phyloP scores from a whole-genome alignment of 2,329 filamentous ascomycete species.

The Biscogniauxia sp. region DNA sequence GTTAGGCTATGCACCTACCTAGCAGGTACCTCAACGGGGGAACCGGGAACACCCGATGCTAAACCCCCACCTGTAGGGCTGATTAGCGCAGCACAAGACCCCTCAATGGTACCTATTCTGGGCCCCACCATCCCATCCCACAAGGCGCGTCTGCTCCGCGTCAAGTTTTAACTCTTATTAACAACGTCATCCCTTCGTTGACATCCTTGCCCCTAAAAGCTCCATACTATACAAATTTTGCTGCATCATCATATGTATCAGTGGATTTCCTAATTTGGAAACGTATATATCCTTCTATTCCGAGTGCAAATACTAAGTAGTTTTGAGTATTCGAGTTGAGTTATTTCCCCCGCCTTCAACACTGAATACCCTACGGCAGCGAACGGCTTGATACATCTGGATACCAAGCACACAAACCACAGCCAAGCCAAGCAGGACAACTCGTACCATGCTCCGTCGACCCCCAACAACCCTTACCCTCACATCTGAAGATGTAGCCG shows the following conservation, averaged over 20 bases:
- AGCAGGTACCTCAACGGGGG: too few species aligned
- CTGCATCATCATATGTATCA: too few species aligned
- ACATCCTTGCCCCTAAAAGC: too few species aligned
- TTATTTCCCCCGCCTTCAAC: too few species aligned
- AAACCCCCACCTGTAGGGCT: not conserved
- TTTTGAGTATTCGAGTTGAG: too few species aligned
- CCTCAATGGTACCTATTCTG: not conserved
- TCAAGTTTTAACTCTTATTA: too few species aligned
- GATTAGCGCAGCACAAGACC: not conserved
- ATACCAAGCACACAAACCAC: too few species aligned
- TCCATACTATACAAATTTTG: too few species aligned
- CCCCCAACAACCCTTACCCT: constrained; percentile 66
- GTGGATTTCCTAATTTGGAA: not conserved
- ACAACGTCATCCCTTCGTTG: too few species aligned
- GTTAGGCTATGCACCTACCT: too few species aligned
- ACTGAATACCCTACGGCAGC: too few species aligned
- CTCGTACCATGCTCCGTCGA: constrained; percentile 60
- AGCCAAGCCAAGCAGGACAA: not conserved
- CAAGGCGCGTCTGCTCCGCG: not conserved
- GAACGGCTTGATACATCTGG: too few species aligned
- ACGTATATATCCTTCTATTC: not conserved
- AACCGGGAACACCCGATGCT: not conserved
- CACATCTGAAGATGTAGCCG: constrained; percentile 67
- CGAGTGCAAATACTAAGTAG: not conserved
- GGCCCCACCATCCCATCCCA: not conserved